These are phyloP conservation scores for Piper longum DNA, from an alignment of 164 flowering plant genomes.

Conservation along the genomic window DNA sequence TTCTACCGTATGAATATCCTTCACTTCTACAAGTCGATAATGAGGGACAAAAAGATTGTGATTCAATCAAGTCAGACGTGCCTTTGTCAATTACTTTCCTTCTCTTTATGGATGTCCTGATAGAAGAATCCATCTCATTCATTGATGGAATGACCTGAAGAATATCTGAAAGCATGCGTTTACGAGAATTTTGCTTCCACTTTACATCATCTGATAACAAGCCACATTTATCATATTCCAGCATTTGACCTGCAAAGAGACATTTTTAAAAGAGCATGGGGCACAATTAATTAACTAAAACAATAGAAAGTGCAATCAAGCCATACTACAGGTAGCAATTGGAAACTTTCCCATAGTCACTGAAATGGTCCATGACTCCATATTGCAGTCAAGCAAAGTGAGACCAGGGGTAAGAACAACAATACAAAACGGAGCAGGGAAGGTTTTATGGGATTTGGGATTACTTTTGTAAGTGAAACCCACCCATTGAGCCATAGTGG, in stretches of 20 bases:
- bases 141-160: constrained; percentile 64
- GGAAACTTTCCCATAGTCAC: no score
- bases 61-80: constrained; percentile 10
- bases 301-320: no score
- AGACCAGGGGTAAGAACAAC: no score
- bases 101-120: constrained; percentile 30
- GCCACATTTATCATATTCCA: constrained; percentile 28
- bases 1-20: constrained; percentile 50
- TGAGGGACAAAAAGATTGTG: constrained; percentile 18
- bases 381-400: no score
- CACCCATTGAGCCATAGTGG: no score
- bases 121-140: constrained; percentile 20
- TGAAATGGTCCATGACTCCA: no score
- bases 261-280: no score
- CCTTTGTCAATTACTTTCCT: constrained; percentile 32
- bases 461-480: no score
- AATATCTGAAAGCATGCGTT: constrained; percentile 62
- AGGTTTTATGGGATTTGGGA: no score
- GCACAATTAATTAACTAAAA: no score
- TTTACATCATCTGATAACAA: constrained; percentile 17
- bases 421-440: no score
- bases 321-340: no score
- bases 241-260: constrained; percentile 38
- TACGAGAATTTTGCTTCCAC: constrained; percentile 33
- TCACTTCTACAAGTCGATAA: constrained; percentile 28